phyloP scores from a whole-genome alignment of 768 basidiomycete species.

The Suillus fuscotomentosus region DNA sequence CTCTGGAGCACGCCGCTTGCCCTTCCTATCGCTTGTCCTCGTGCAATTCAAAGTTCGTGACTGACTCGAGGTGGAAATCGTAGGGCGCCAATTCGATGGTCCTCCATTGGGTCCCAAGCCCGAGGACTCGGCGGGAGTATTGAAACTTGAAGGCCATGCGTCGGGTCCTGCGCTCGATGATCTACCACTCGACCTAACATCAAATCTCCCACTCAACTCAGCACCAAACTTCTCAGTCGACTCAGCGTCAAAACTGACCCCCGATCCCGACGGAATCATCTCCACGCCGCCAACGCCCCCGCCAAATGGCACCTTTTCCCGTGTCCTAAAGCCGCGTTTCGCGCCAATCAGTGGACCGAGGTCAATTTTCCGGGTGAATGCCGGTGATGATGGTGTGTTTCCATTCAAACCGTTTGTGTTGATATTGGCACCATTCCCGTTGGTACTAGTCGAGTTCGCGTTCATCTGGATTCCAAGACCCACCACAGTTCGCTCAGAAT shows the following conservation, averaged over 20 bases:
- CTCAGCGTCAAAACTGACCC: neutral
- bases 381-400: neutral
- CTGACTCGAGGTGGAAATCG: neutral
- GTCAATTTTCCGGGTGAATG: constrained; percentile 32
- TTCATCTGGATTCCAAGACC: neutral
- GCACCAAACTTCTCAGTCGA: neutral
- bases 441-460: neutral
- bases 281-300: constrained; percentile 68
- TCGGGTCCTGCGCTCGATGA: neutral
- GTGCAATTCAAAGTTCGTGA: neutral
- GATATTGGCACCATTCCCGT: constrained; percentile 13
- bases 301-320: constrained; percentile 51
- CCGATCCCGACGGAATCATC: constrained; percentile 36
- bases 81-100: neutral
- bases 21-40: constrained; percentile 17
- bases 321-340: constrained; percentile 60
- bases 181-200: neutral
- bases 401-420: constrained; percentile 13
- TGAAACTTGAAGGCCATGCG: neutral
- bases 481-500: neutral
- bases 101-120: neutral
- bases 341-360: constrained; percentile 64
- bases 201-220: neutral
- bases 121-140: neutral
- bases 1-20: constrained; percentile 22